Evolutionary conservation across 1,284 basidiomycete species (phyloP), one percentile per base, ranked within the genome.

Genomic region (Marasmius tenuissimus): DNA sequence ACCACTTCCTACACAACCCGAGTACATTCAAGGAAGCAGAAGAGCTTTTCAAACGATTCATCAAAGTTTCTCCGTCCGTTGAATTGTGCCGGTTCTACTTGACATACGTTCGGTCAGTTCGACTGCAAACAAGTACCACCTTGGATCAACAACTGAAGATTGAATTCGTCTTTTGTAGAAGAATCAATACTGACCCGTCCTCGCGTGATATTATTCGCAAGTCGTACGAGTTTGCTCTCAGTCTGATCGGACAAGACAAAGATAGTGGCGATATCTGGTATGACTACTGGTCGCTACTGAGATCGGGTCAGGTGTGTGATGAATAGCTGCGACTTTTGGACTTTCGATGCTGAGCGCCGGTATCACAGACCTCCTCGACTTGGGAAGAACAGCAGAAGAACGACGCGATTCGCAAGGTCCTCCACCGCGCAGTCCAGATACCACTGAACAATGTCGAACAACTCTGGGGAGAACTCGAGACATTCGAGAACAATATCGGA

Each of bases 331-430:
- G 4, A 27, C 27, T 27, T 27, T 27, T 27, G 27, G 27, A 4
- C 27, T 27, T 27, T 27, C n/a, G 27, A 27, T 27, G 4, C 27
- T 27, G 27, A 27, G 27, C 27, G 27, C 27, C 27, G 27, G 27
- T 27, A 27, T 8, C 10, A 49, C 66, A 92, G 87, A 81, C 87
- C 1, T 84, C 83, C 16, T 91, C 89, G 49, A 92, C 93, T 22
- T 98, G 96, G 96, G 96, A 98, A 73, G 89, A 93, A 66, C 94
- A 97, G 69, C 94, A 97, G 72, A 95, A 96, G 75, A 96, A 95
- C 89, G 97, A 98, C 70, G 85, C 88, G 4, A 81, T 99, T 3
- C 89, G 97, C 60, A 94, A 94, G 72, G 88, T 94, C 3, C 98
- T 97, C 76, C 95, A 97, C 70, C 87, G 94, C 56, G 97, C 94